Conservation (phyloP, 2,329 filamentous ascomycete genomes). For the Talaromyces atroroseus region DNA sequence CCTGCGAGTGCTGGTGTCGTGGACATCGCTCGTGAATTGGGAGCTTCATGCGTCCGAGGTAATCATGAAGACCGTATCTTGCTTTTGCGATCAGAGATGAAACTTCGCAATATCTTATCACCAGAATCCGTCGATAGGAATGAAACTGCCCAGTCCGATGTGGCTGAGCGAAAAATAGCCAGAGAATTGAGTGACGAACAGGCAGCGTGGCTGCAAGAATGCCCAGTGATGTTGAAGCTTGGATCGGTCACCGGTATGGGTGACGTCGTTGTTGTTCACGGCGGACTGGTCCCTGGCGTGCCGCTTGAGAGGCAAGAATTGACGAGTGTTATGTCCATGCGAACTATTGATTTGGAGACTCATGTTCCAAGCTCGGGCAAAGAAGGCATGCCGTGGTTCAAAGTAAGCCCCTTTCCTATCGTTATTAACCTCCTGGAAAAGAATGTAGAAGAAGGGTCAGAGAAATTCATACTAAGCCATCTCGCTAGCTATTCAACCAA, state of each 20-base stretch:
- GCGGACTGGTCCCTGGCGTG: conserved; percentile 73
- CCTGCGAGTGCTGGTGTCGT: conserved; percentile 76
- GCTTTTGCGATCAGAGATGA: conserved; percentile 52
- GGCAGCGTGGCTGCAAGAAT: conserved; percentile 61
- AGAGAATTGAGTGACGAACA: conserved; percentile 56
- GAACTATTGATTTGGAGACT: conserved; percentile 63
- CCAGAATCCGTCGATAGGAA: conserved; percentile 8
- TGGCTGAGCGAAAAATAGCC: conserved; percentile 48
- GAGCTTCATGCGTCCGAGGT: conserved; percentile 77
- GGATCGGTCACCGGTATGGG: conserved; percentile 58
- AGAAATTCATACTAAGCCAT: background rate
- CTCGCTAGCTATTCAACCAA: conserved; percentile 46
- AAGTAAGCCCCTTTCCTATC: conserved; percentile 32
- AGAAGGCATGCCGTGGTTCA: conserved; percentile 61
- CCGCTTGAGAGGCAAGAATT: conserved; percentile 67
- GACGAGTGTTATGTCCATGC: conserved; percentile 86
- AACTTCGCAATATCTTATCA: conserved; percentile 20
- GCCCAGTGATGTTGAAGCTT: conserved; percentile 72
- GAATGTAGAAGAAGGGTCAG: background rate
- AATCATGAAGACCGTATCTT: conserved; percentile 89
- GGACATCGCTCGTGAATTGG: conserved; percentile 64
- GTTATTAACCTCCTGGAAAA: background rate
- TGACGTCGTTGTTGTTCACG: conserved; percentile 73
- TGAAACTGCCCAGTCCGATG: conserved; percentile 19
- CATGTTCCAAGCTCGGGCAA: conserved; percentile 50